A percentile compares a stretch with the other conserved stretches of the same genome.
phyloP scores from a whole-genome alignment of 2,329 filamentous ascomycete genomes.

The Aureobasidium sp. region DNA sequence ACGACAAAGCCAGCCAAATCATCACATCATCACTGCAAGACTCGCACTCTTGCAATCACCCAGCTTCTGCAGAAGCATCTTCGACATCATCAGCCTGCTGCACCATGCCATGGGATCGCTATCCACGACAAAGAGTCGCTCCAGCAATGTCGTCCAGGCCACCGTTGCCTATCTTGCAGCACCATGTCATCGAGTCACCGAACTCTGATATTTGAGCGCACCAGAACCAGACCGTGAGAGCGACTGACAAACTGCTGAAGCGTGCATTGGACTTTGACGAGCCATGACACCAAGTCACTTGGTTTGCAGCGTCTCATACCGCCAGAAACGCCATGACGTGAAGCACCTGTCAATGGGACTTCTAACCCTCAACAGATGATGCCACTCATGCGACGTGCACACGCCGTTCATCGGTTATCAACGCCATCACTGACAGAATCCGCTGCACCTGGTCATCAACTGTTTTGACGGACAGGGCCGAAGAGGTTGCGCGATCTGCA shows the following conservation, averaged over 20 bases:
- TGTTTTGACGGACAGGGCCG: conserved; percentile 1
- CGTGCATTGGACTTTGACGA: not conserved
- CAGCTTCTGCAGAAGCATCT: not conserved
- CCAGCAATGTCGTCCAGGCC: not conserved
- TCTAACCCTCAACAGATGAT: not conserved
- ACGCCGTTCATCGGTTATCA: not conserved
- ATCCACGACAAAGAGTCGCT: not conserved
- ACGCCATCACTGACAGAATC: not conserved
- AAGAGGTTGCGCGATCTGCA: not conserved
- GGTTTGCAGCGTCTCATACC: not conserved
- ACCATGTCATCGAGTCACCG: not conserved
- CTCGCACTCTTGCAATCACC: not conserved
- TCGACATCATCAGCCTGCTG: not conserved
- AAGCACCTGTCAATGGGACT: not conserved
- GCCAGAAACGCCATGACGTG: not conserved
- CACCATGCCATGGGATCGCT: not conserved
- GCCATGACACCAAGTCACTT: not conserved
- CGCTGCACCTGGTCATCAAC: not conserved
- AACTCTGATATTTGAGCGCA: not conserved
- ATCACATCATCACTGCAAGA: not conserved
- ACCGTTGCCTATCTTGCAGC: not conserved
- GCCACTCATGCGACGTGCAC: not conserved
- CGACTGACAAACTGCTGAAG: not conserved
- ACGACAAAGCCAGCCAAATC: not conserved
- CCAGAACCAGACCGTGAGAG: not conserved